These are phyloP conservation scores for Ascochyta pisi DNA, from an alignment of 2,329 filamentous ascomycete genomes.

Conservation along the genomic window DNA sequence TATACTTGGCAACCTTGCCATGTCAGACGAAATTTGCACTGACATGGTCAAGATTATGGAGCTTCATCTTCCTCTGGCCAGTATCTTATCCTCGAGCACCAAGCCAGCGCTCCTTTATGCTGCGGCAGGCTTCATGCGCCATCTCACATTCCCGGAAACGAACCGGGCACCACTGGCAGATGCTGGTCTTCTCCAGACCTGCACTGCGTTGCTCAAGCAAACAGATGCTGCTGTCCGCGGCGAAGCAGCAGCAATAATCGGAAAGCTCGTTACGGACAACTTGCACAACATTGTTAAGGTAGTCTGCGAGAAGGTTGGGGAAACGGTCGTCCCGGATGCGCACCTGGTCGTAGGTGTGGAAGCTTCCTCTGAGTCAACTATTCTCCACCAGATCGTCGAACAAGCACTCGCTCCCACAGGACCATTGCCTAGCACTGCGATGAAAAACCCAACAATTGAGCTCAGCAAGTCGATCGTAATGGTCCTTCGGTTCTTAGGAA, in stretches of 20 bases:
- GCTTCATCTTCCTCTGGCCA: conserved; percentile 39
- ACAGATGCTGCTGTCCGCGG: conserved; percentile 43
- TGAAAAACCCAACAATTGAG: conserved; percentile 50
- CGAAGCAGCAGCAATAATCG: conserved; percentile 44
- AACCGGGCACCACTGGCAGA: conserved; percentile 41
- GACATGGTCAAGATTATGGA: conserved; percentile 45
- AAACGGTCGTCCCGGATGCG: conserved; percentile 18
- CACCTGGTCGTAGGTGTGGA: conserved; percentile 22
- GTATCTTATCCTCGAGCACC: conserved; percentile 33
- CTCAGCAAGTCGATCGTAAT: conserved; percentile 25
- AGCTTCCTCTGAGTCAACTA: conserved; percentile 27
- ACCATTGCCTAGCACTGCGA: conserved; percentile 45
- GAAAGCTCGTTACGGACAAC: conserved; percentile 44
- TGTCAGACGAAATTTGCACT: conserved; percentile 43
- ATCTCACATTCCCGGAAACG: conserved; percentile 45
- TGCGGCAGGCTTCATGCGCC: conserved; percentile 47
- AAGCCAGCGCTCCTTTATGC: conserved; percentile 45
- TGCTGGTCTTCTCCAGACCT: conserved; percentile 42
- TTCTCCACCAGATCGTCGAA: conserved; percentile 39
- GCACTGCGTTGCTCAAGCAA: conserved; percentile 36
- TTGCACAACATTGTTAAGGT: conserved; percentile 41
- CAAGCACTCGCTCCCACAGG: conserved; percentile 40
- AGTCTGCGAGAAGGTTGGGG: conserved; percentile 30
- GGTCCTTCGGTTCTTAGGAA: conserved; percentile 32
- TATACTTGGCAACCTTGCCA: conserved; percentile 49